These are phyloP conservation scores for Kwoniella shivajii DNA, from an alignment of 1,284 basidiomycete species.

Conservation along the genomic window DNA sequence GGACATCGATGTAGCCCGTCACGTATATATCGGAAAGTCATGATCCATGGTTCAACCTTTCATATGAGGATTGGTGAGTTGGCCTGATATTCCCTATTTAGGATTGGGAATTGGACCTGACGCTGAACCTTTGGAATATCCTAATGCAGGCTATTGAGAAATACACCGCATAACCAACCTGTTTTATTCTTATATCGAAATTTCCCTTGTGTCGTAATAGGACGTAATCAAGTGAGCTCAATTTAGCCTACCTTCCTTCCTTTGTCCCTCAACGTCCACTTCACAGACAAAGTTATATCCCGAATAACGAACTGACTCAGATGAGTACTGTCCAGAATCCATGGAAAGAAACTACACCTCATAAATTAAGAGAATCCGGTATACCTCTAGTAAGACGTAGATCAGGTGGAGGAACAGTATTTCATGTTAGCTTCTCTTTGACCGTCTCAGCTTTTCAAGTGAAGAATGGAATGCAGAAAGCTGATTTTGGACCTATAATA, in stretches of 20 bases:
- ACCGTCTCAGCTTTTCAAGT: not conserved
- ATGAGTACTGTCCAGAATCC: constrained; percentile 71
- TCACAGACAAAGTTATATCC: not conserved
- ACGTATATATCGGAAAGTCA: constrained; percentile 80
- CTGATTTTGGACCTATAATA: not conserved
- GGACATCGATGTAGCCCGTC: constrained; percentile 34
- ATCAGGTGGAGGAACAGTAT: constrained; percentile 97
- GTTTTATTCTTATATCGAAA: constrained; percentile 89
- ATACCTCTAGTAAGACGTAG: constrained; percentile 82
- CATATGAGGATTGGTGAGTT: constrained; percentile 86
- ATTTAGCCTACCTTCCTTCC: not conserved
- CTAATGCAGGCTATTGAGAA: constrained; percentile 73
- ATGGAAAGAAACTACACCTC: constrained; percentile 92
- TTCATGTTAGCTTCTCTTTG: constrained; percentile 69
- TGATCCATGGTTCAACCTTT: constrained; percentile 90
- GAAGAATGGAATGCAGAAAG: not conserved
- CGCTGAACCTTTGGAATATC: not conserved
- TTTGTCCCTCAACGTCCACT: not conserved
- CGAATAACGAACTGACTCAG: not conserved
- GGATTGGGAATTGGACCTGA: too few species aligned
- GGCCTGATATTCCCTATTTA: not conserved
- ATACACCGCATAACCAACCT: constrained; percentile 66
- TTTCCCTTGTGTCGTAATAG: constrained; percentile 87
- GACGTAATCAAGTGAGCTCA: constrained; percentile 70
- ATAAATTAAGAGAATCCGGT: constrained; percentile 58